Evolutionary conservation across 2,329 filamentous ascomycete species (phyloP).

Genomic region (Blastomyces silverae): DNA sequence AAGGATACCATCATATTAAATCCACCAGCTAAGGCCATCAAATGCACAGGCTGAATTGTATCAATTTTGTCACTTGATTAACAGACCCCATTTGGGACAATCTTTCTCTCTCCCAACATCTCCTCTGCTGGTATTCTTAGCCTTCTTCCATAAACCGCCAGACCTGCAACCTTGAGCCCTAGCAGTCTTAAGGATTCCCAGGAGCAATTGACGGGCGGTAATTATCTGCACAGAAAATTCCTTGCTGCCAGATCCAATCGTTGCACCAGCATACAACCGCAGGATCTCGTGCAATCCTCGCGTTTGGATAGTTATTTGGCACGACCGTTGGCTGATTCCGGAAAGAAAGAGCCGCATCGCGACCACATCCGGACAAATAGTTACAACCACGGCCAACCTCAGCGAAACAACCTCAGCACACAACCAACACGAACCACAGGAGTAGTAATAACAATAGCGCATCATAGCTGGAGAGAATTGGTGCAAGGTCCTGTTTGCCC

Average conservation of each 20-base stretch:
- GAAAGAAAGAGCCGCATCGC: neutral
- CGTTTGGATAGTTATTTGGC: neutral
- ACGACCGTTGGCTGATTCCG: neutral
- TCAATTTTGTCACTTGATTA: neutral
- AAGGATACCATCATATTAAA: neutral
- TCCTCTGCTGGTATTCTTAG: neutral
- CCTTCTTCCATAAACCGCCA: neutral
- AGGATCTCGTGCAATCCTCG: neutral
- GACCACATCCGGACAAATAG: neutral
- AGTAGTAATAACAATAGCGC: neutral
- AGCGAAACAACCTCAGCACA: neutral
- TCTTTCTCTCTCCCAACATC: neutral
- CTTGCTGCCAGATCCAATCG: neutral
- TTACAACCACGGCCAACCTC: neutral
- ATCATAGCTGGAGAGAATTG: neutral
- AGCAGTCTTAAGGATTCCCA: neutral
- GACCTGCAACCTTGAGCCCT: neutral
- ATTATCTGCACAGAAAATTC: neutral
- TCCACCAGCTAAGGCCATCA: neutral
- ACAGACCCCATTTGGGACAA: neutral
- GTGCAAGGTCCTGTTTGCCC: neutral
- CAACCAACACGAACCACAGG: neutral
- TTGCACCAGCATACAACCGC: neutral
- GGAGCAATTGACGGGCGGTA: neutral
- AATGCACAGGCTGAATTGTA: neutral